Percentiles rank a stretch among this genome's conserved stretches.
These are phyloP conservation scores for Tanacetum coccineum DNA, from an alignment of 129 eudicot species.

Conservation along the genomic window DNA sequence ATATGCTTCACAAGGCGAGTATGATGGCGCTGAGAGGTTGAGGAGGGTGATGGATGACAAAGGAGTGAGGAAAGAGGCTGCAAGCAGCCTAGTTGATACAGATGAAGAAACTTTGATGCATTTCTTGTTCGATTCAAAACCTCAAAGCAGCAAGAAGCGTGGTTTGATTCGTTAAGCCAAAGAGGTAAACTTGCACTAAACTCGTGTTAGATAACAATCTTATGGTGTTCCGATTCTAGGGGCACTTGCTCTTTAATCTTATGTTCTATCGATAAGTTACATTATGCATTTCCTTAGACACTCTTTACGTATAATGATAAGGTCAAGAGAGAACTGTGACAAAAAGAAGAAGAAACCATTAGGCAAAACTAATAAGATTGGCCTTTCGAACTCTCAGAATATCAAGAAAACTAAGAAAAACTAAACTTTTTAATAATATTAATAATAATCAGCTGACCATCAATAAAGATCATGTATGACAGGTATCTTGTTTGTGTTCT, in stretches of 20 bases:
- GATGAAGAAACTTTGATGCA: conserved; percentile 33
- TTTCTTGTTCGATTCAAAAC: conserved; percentile 40
- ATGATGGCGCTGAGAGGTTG: conserved; percentile 59
- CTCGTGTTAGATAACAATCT: background rate
- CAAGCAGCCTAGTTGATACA: conserved; percentile 48
- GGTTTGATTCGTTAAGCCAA: conserved; percentile 19
- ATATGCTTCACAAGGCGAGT: conserved; percentile 68
- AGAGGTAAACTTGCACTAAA: background rate
- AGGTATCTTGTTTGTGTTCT: too few species aligned
- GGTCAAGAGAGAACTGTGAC: too few species aligned
- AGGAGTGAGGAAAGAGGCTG: conserved; percentile 70
- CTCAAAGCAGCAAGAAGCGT: conserved; percentile 4
- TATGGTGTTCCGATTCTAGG: background rate
- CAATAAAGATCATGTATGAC: too few species aligned
- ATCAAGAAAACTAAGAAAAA: too few species aligned
- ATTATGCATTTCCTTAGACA: background rate
- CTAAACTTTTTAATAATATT: too few species aligned
- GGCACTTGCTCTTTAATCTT: background rate
- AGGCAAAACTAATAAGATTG: background rate
- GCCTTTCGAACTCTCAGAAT: background rate
- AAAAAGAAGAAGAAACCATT: background rate
- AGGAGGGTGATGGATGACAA: conserved; percentile 70
- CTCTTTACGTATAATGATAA: background rate
- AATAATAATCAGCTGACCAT: too few species aligned
- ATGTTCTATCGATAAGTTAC: background rate